These are phyloP conservation scores for Paracoccidioides lutzii DNA, from an alignment of 2,329 filamentous ascomycete genomes.

Conservation along the genomic window DNA sequence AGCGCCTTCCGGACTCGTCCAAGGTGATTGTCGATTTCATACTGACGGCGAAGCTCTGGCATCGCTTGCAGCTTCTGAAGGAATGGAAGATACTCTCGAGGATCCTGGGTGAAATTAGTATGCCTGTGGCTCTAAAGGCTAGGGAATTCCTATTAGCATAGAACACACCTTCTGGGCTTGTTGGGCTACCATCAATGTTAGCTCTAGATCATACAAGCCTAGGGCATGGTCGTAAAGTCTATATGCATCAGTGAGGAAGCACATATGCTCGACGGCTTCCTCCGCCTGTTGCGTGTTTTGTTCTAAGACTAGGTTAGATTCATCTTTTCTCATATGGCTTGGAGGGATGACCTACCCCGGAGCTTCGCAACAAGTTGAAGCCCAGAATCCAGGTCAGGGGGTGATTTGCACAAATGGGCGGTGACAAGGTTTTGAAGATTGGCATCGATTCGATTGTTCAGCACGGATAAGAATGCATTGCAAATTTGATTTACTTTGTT, in stretches of 20 bases:
- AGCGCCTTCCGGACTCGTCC: slow-evolving; percentile 65
- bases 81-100: slow-evolving; percentile 88
- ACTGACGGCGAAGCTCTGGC: slow-evolving; percentile 56
- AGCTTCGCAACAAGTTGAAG: slow-evolving; percentile 66
- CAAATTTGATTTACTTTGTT: slow-evolving; percentile 79
- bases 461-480: slow-evolving; percentile 60
- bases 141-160: background rate
- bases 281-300: slow-evolving; percentile 63
- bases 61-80: slow-evolving; percentile 74
- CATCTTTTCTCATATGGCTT: background rate
- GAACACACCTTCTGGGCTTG: slow-evolving; percentile 64
- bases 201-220: slow-evolving; percentile 80
- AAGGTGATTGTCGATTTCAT: slow-evolving; percentile 81
- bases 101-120: slow-evolving; percentile 42
- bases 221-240: slow-evolving; percentile 81
- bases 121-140: background rate
- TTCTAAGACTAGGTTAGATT: slow-evolving; percentile 23
- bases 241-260: slow-evolving; percentile 90
- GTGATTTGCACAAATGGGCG: slow-evolving; percentile 83
- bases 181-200: slow-evolving; percentile 82
- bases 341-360: slow-evolving; percentile 26
- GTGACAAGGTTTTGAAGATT: slow-evolving; percentile 87
- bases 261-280: slow-evolving; percentile 88
- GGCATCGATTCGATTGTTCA: slow-evolving; percentile 49
- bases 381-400: slow-evolving; percentile 79